Conservation (phyloP, 352 stramenopile species). For the Phytophthora kernoviae region DNA sequence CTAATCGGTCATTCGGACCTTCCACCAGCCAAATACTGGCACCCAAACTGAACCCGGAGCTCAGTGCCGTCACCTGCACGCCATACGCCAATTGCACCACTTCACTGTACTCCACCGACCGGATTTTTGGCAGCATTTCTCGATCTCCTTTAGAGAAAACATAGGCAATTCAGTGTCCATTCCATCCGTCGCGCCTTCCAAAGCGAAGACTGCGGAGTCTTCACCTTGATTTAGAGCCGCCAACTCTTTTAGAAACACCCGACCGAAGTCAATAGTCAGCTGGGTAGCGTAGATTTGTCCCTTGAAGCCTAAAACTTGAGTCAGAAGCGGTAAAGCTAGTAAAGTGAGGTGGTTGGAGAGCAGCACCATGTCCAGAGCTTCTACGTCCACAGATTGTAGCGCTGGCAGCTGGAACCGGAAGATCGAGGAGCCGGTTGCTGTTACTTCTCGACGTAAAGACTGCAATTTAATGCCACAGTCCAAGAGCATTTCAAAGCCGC, state of each 20-base stretch:
- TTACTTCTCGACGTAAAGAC: conserved; percentile 3
- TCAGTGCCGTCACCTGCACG: conserved; percentile 73
- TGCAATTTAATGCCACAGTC: conserved; percentile 64
- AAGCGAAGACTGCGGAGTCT: conserved; percentile 24
- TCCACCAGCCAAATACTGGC: conserved; percentile 77
- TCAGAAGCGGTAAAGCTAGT: conserved; percentile 79
- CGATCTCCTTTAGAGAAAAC: conserved; percentile 57
- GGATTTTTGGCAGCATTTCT: conserved; percentile 47
- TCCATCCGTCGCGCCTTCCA: conserved; percentile 28
- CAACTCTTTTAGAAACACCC: conserved; percentile 74
- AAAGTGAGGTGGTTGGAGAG: conserved; percentile 77
- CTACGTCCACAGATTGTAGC: conserved; percentile 56
- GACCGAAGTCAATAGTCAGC: conserved; percentile 69
- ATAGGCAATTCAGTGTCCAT: conserved; percentile 30
- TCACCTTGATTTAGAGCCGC: conserved; percentile 29
- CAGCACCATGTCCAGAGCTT: conserved; percentile 71
- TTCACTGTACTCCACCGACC: conserved; percentile 67
- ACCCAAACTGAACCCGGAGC: conserved; percentile 75
- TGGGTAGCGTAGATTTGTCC: conserved; percentile 76
- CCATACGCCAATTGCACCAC: conserved; percentile 63
- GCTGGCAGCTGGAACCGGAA: conserved; percentile 43
- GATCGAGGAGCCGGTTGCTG: conserved; percentile 1
- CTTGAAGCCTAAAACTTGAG: conserved; percentile 74
- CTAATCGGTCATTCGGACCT: conserved; percentile 65
- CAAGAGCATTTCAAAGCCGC: conserved; percentile 80